Evolutionary conservation across 805 yeast genomes (phyloP).

Genomic region (Lachancea cidri): DNA sequence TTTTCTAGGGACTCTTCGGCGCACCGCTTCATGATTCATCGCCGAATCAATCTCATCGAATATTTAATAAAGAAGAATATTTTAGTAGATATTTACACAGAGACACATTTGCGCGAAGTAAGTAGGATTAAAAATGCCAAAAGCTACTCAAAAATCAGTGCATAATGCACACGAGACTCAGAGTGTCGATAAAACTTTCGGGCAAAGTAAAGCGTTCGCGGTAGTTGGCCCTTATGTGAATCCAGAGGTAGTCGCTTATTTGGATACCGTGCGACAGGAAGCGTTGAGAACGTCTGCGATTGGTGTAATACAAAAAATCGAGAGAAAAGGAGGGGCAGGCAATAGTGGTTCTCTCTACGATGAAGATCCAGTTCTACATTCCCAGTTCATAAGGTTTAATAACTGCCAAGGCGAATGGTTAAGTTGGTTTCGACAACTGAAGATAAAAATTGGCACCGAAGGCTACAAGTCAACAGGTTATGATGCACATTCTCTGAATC

Average conservation of each 20-base stretch:
- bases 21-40: too few species aligned
- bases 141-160: neutral
- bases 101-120: too few species aligned
- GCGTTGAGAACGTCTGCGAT: constrained; percentile 21
- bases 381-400: constrained; percentile 1
- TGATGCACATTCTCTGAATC: constrained; percentile 16
- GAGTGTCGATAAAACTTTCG: constrained; percentile 24
- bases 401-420: constrained; percentile 1
- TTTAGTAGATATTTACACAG: neutral
- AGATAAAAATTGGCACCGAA: neutral
- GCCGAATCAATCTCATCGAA: too few species aligned
- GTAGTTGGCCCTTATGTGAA: constrained; percentile 21
- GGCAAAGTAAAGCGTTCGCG: constrained; percentile 28
- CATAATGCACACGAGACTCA: constrained; percentile 1
- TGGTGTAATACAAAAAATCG: neutral
- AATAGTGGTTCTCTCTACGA: constrained; percentile 1
- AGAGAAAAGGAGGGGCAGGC: neutral
- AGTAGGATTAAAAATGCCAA: too few species aligned
- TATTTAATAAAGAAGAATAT: too few species aligned
- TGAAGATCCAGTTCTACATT: constrained; percentile 6
- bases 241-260: constrained; percentile 24
- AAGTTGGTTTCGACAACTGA: constrained; percentile 7
- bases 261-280: constrained; percentile 24
- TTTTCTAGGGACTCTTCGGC: neutral
- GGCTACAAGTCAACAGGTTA: constrained; percentile 15